phyloP scores from a whole-genome alignment of 345 rosid genomes.

The Salix brachista region DNA sequence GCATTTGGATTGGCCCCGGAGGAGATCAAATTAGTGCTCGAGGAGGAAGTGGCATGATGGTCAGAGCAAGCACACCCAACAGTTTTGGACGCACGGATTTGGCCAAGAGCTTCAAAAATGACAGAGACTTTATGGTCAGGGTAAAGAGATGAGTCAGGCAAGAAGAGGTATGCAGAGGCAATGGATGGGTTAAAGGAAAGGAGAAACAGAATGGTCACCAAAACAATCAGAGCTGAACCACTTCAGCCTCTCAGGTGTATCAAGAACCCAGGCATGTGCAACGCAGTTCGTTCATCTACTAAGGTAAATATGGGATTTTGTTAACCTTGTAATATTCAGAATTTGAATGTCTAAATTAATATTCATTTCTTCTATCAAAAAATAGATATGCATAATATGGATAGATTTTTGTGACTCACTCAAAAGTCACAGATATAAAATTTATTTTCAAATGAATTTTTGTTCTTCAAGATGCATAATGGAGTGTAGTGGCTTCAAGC shows the following conservation, averaged over 20 bases:
- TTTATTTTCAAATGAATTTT: too few relatives aligned
- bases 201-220: conserved; percentile 78
- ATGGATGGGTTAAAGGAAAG: conserved; percentile 70
- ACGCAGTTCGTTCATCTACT: conserved; percentile 36
- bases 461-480: too few relatives aligned
- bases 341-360: not conserved
- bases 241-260: conserved; percentile 87
- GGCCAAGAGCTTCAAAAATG: conserved; percentile 86
- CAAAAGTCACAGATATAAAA: not conserved
- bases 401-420: not conserved
- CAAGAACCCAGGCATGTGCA: conserved; percentile 80
- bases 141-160: conserved; percentile 57
- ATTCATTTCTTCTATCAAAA: not conserved
- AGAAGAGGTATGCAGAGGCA: conserved; percentile 64
- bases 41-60: conserved; percentile 91
- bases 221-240: conserved; percentile 82
- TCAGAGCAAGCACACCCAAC: conserved; percentile 84
- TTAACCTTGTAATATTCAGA: not conserved
- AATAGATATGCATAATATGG: not conserved
- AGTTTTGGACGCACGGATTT: conserved; percentile 57
- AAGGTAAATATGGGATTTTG: not conserved
- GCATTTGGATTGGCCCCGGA: conserved; percentile 58
- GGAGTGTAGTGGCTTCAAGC: too few relatives aligned
- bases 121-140: conserved; percentile 90
- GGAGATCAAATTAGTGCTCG: conserved; percentile 68